Percentiles rank a stretch among this genome's conserved stretches.
Evolutionary conservation across 2,329 filamentous ascomycete species (phyloP).

Genomic region (Pseudodiploospora longispora): DNA sequence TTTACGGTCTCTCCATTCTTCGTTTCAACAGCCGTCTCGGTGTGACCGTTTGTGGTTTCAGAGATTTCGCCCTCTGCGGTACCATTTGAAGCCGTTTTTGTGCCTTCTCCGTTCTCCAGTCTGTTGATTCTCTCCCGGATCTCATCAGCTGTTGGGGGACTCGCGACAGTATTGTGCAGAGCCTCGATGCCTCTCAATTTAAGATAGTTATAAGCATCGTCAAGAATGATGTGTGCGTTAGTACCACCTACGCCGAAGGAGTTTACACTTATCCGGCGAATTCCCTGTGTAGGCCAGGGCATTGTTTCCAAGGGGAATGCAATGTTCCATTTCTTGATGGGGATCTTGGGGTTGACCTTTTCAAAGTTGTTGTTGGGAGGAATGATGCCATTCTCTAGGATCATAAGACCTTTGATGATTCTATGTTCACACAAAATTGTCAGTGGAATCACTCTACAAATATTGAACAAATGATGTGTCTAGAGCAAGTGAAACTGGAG

Average conservation of each 20-base stretch:
- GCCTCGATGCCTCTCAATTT: not conserved
- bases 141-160: not conserved
- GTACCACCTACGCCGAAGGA: constrained; percentile 42
- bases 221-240: constrained; percentile 36
- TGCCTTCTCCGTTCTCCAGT: not conserved
- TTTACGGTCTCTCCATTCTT: too few relatives aligned
- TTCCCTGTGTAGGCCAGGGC: constrained; percentile 26
- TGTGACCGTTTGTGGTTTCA: too few relatives aligned
- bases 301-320: constrained; percentile 24
- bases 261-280: constrained; percentile 35
- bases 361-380: constrained; percentile 2
- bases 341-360: constrained; percentile 3
- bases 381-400: constrained; percentile 5
- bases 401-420: constrained; percentile 3
- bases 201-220: constrained; percentile 14
- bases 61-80: too few relatives aligned
- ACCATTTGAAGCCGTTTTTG: too few relatives aligned
- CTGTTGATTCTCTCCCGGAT: not conserved
- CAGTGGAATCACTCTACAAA: not conserved
- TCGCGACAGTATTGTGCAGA: not conserved
- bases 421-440: constrained; percentile 1
- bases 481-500: not conserved
- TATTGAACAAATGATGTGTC: not conserved
- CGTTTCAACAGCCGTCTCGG: too few relatives aligned
- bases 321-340: constrained; percentile 3